Percentiles rank a stretch among this genome's conserved stretches.
Evolutionary conservation across 176 grass and related monocot genomes (phyloP).

Genomic region (Paspalum vaginatum): DNA sequence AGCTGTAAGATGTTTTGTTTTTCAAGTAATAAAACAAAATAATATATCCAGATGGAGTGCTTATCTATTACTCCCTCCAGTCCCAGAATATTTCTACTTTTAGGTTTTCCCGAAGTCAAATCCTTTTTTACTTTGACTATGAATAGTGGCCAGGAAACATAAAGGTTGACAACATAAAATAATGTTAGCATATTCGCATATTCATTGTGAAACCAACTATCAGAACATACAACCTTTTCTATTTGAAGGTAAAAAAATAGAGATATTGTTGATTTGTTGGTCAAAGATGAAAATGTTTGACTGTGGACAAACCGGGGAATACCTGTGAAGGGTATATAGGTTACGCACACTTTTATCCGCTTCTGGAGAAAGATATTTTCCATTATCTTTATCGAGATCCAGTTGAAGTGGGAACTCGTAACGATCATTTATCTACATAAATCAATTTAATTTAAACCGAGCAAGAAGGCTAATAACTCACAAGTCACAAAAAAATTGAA

Average conservation of each 20-base stretch:
- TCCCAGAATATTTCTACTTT: too few relatives aligned
- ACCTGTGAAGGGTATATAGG: slow-evolving; percentile 81
- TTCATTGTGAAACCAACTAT: too few relatives aligned
- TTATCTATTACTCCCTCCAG: background rate
- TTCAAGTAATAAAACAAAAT: slow-evolving; percentile 8
- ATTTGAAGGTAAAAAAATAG: too few relatives aligned
- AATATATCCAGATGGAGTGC: background rate
- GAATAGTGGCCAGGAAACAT: too few relatives aligned
- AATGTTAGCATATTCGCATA: too few relatives aligned
- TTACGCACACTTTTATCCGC: slow-evolving; percentile 72
- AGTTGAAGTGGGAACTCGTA: slow-evolving; percentile 79
- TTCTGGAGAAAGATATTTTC: slow-evolving; percentile 75
- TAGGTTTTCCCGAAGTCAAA: too few relatives aligned
- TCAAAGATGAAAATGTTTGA: too few relatives aligned
- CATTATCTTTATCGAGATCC: slow-evolving; percentile 66
- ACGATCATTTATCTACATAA: slow-evolving; percentile 77
- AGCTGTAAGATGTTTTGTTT: background rate
- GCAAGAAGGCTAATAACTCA: background rate
- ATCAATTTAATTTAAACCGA: slow-evolving; percentile 34
- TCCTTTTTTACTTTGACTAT: too few relatives aligned
- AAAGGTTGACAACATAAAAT: too few relatives aligned
- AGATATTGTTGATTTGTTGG: too few relatives aligned
- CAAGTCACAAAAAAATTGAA: slow-evolving; percentile 8
- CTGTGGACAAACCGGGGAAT: background rate
- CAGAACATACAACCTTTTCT: too few relatives aligned